Percentiles rank a stretch among this genome's conserved stretches.
Evolutionary conservation across 2,329 filamentous ascomycete species (phyloP).

Genomic region (Penicillium sp.): DNA sequence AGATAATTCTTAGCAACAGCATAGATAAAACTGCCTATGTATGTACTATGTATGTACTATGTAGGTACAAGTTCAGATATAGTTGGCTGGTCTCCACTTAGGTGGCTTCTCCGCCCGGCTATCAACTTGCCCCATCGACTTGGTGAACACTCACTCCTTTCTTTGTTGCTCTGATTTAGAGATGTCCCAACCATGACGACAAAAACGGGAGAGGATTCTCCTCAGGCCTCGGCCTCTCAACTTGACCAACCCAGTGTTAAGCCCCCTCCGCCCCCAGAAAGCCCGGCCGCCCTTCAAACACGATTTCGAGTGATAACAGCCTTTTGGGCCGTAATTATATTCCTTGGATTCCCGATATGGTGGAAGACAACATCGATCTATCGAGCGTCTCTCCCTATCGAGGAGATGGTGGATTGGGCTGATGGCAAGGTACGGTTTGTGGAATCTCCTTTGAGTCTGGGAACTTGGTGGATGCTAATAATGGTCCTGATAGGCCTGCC

Average conservation of each 20-base stretch:
- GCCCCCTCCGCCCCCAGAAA: conserved; percentile 71
- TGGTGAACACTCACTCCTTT: conserved; percentile 2
- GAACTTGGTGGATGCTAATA: conserved; percentile 5
- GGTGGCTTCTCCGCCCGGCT: conserved; percentile 22
- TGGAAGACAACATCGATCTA: conserved; percentile 93
- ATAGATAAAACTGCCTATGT: too few relatives aligned
- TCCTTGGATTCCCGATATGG: conserved; percentile 89
- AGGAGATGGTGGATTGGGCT: conserved; percentile 87
- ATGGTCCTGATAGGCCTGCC: conserved; percentile 64
- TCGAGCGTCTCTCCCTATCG: conserved; percentile 75
- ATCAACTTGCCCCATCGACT: conserved; percentile 9
- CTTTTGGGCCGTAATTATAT: conserved; percentile 84
- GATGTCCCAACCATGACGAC: conserved; percentile 37
- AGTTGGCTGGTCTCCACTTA: not conserved
- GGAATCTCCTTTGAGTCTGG: not conserved
- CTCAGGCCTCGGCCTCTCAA: conserved; percentile 15
- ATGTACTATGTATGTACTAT: not conserved
- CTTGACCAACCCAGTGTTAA: conserved; percentile 21
- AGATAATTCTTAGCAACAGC: too few relatives aligned
- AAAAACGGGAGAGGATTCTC: conserved; percentile 34
- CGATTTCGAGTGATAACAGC: conserved; percentile 75
- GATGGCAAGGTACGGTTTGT: conserved; percentile 68
- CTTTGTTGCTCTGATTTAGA: conserved; percentile 6
- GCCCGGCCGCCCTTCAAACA: conserved; percentile 63
- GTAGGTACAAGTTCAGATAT: not conserved